phyloP scores from a whole-genome alignment of 1,284 basidiomycete species.

The Peniophora sp. region DNA sequence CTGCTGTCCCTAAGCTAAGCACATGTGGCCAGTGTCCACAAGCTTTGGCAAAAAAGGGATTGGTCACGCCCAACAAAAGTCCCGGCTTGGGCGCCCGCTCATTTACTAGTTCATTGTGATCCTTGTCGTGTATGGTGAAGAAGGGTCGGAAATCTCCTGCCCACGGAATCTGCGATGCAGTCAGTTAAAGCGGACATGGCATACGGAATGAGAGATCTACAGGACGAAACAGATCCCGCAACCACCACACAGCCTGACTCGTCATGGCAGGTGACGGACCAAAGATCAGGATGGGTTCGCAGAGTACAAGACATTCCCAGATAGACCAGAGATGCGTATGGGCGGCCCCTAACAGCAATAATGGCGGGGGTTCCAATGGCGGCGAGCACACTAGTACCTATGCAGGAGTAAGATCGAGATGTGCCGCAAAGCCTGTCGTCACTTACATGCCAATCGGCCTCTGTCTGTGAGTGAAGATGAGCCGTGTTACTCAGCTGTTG shows the following conservation, averaged over 20 bases:
- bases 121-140: constrained; percentile 92
- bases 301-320: constrained; percentile 87
- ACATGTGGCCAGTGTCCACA: constrained; percentile 93
- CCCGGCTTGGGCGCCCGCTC: constrained; percentile 81
- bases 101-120: constrained; percentile 72
- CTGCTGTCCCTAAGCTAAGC: constrained; percentile 51
- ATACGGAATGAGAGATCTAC: constrained; percentile 30
- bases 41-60: constrained; percentile 86
- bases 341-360: constrained; percentile 70
- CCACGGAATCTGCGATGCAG: constrained; percentile 59
- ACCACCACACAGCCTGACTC: constrained; percentile 84
- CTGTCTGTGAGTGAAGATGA: constrained; percentile 21
- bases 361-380: constrained; percentile 57
- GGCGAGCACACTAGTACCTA: constrained; percentile 78
- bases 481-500: constrained; percentile 60
- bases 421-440: too few species aligned
- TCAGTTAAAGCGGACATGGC: constrained; percentile 1
- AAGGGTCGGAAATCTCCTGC: constrained; percentile 88
- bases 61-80: constrained; percentile 85
- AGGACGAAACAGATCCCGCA: constrained; percentile 83
- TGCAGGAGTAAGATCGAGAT: constrained; percentile 3
- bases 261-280: constrained; percentile 76
- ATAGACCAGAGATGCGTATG: constrained; percentile 84
- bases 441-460: constrained; percentile 30
- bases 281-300: constrained; percentile 85